Conservation (phyloP, 2,329 filamentous ascomycete genomes). For the Tolypocladium ophioglossoides region DNA sequence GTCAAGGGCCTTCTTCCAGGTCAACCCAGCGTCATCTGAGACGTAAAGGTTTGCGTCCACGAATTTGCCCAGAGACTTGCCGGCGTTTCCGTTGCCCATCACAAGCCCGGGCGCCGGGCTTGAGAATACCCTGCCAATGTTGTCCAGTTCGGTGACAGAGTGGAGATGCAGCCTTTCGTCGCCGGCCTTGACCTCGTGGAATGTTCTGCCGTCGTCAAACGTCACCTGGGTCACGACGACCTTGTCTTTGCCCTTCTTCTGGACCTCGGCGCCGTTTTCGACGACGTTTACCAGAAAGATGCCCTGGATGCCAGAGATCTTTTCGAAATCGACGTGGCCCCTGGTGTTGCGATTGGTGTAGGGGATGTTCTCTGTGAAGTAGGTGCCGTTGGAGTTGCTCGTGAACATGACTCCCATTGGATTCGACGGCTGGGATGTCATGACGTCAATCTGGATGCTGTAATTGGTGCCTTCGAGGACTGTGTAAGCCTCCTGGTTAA, state of each 20-base stretch:
- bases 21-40: conserved; percentile 82
- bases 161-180: conserved; percentile 73
- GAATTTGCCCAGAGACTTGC: conserved; percentile 60
- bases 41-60: conserved; percentile 71
- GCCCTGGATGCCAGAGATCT: conserved; percentile 82
- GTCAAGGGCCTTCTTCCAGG: conserved; percentile 65
- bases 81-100: conserved; percentile 89
- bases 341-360: conserved; percentile 75
- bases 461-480: conserved; percentile 94
- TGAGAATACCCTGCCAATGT: conserved; percentile 80
- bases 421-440: conserved; percentile 53
- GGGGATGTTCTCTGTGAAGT: conserved; percentile 84
- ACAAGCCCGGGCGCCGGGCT: conserved; percentile 87
- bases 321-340: conserved; percentile 89
- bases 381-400: conserved; percentile 95
- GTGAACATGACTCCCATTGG: conserved; percentile 85
- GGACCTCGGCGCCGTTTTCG: conserved; percentile 71
- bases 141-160: conserved; percentile 76
- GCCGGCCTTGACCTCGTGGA: conserved; percentile 59
- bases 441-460: conserved; percentile 92
- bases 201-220: conserved; percentile 89
- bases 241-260: conserved; percentile 45
- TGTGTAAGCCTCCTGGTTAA: conserved; percentile 82
- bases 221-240: conserved; percentile 74
- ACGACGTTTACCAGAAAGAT: conserved; percentile 86